Percentiles rank a stretch among this genome's conserved stretches.
Conservation (phyloP, 176 grass and related monocot genomes). For the Bothriochloa decipiens region DNA sequence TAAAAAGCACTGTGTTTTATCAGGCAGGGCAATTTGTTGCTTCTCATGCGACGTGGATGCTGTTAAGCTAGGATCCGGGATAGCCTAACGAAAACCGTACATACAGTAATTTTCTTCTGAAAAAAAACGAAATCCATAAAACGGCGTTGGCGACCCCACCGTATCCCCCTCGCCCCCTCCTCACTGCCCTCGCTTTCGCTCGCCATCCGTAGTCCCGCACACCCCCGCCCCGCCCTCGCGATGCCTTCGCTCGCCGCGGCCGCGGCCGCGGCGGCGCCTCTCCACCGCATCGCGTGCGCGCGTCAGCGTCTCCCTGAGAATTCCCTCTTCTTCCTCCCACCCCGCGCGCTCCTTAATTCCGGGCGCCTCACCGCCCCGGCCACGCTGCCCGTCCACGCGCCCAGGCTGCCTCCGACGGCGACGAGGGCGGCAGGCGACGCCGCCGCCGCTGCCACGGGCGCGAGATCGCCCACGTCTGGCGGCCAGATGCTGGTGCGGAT, state of each 20-base stretch:
- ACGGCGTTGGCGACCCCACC: conserved; percentile 22
- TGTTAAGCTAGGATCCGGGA: too few relatives aligned
- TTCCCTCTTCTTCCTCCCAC: neutral
- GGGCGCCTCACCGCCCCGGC: conserved; percentile 11
- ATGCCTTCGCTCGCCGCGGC: conserved; percentile 49
- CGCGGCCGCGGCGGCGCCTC: conserved; percentile 32
- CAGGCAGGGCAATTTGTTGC: too few relatives aligned
- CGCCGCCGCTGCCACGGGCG: conserved; percentile 43
- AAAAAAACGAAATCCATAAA: neutral
- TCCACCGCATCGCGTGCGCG: conserved; percentile 19
- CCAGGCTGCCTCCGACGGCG: conserved; percentile 36
- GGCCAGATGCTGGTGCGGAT: conserved; percentile 91
- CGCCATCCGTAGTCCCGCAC: conserved; percentile 32
- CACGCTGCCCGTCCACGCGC: conserved; percentile 3
- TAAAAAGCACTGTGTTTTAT: too few relatives aligned
- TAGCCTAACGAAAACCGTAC: too few relatives aligned
- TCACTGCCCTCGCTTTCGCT: conserved; percentile 57
- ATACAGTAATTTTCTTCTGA: too few relatives aligned
- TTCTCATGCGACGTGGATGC: too few relatives aligned
- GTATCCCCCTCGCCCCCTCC: conserved; percentile 16
- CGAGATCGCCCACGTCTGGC: conserved; percentile 47
- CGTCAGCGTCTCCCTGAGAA: neutral
- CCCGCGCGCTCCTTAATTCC: conserved; percentile 25
- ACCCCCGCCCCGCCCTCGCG: conserved; percentile 4
- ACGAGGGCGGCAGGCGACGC: conserved; percentile 47